phyloP scores from a whole-genome alignment of 148 eudicot species.

The Vaccinium corymbosum region DNA sequence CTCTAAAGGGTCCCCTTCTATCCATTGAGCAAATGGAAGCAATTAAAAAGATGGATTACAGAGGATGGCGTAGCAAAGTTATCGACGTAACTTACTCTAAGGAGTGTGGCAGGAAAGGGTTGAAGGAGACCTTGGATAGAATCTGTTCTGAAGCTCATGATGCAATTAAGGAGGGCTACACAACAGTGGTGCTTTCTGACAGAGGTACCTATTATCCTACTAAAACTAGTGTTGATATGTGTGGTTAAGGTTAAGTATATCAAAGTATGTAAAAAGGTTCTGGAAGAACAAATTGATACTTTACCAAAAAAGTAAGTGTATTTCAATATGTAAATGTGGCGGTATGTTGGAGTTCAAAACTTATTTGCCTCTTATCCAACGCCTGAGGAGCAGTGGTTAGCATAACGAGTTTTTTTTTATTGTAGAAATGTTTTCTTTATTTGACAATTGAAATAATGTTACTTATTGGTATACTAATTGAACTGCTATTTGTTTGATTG shows the following conservation, averaged over 20 bases:
- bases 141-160: conserved; percentile 78
- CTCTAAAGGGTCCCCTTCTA: conserved; percentile 90
- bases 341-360: neutral
- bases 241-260: neutral
- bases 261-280: neutral
- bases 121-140: conserved; percentile 91
- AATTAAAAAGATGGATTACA: conserved; percentile 82
- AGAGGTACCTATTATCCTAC: conserved; percentile 53
- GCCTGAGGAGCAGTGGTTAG: neutral
- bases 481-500: conserved; percentile 8
- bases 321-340: neutral
- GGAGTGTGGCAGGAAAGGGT: conserved; percentile 67
- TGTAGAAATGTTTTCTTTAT: neutral
- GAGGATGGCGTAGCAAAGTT: conserved; percentile 97
- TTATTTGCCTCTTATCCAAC: neutral
- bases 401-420: neutral
- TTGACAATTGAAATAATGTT: neutral
- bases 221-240: neutral
- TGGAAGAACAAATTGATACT: neutral
- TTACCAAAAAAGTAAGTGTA: neutral
- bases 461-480: neutral
- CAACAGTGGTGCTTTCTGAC: conserved; percentile 83
- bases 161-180: conserved; percentile 85
- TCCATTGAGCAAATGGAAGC: conserved; percentile 91
- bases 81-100: conserved; percentile 82